A percentile compares a stretch with the other conserved stretches of the same genome.
These are phyloP conservation scores for Chrysosporium queenslandicum DNA, from an alignment of 2,329 filamentous ascomycete genomes.

Conservation along the genomic window DNA sequence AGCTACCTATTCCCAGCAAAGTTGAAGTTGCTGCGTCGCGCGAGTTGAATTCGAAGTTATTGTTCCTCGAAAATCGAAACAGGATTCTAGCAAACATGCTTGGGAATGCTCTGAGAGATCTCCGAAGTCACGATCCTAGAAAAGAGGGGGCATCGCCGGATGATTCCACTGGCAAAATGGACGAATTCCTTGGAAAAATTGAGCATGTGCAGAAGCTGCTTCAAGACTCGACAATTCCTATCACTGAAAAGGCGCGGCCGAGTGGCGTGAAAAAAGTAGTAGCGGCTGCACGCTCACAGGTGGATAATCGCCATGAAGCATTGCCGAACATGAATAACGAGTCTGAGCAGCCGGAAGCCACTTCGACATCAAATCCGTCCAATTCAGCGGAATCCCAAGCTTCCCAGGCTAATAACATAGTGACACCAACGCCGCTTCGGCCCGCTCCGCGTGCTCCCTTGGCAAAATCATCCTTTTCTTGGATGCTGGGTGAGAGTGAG, in stretches of 20 bases:
- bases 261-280: not conserved
- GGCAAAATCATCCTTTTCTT: constrained; percentile 41
- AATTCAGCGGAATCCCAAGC: not conserved
- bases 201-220: constrained; percentile 38
- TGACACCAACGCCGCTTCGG: constrained; percentile 21
- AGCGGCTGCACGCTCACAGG: not conserved
- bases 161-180: constrained; percentile 14
- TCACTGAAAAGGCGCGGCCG: constrained; percentile 12
- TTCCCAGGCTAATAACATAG: constrained; percentile 7
- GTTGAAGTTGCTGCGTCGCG: constrained; percentile 16
- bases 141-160: not conserved
- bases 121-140: constrained; percentile 27
- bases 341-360: not conserved
- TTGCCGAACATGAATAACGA: not conserved
- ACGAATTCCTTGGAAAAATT: constrained; percentile 29
- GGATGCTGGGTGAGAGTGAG: constrained; percentile 41
- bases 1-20: constrained; percentile 15
- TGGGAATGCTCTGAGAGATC: constrained; percentile 33
- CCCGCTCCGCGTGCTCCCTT: constrained; percentile 32
- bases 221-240: constrained; percentile 30
- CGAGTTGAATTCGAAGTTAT: constrained; percentile 27
- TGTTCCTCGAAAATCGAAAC: constrained; percentile 33
- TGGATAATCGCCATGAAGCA: not conserved
- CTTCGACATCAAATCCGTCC: not conserved
- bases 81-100: constrained; percentile 34